Percentiles rank a stretch among this genome's conserved stretches.
Evolutionary conservation across 2,329 filamentous ascomycete species (phyloP).

Genomic region (Verticillium tricorpus): DNA sequence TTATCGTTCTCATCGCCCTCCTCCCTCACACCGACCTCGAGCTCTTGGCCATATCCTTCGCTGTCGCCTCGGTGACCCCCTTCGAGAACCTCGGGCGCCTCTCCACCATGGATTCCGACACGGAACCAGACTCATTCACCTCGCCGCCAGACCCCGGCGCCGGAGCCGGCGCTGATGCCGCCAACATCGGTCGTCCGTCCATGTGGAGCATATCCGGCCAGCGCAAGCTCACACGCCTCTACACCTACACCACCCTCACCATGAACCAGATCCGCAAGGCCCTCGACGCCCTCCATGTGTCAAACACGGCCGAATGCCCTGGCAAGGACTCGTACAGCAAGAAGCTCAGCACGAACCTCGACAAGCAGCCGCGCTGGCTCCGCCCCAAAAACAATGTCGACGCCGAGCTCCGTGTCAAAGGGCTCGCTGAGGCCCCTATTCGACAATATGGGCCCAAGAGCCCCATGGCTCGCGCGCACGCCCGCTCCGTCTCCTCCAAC

Average conservation of each 20-base stretch:
- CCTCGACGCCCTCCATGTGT: constrained; percentile 11
- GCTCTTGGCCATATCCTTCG: background rate
- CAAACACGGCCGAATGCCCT: background rate
- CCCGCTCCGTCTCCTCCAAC: constrained; percentile 5
- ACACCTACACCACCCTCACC: constrained; percentile 51
- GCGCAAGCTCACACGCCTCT: constrained; percentile 50
- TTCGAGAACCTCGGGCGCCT: background rate
- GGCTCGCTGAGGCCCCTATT: constrained; percentile 34
- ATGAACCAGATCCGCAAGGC: constrained; percentile 20
- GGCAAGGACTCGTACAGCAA: constrained; percentile 53
- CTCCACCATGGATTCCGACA: background rate
- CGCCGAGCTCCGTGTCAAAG: constrained; percentile 45
- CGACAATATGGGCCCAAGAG: constrained; percentile 15
- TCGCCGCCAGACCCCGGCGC: background rate
- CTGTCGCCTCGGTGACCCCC: background rate
- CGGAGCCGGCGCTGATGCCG: background rate
- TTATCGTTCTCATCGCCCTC: constrained; percentile 8
- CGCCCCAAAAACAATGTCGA: constrained; percentile 46
- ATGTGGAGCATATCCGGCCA: constrained; percentile 50
- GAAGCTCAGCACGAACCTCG: constrained; percentile 50
- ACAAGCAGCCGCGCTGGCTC: constrained; percentile 55
- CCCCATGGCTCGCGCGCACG: constrained; percentile 3
- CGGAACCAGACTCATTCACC: background rate
- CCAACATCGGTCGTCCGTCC: constrained; percentile 43
- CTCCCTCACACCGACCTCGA: background rate